Conservation (phyloP, 1,284 basidiomycete species). For the Naganishia liquefaciens region DNA sequence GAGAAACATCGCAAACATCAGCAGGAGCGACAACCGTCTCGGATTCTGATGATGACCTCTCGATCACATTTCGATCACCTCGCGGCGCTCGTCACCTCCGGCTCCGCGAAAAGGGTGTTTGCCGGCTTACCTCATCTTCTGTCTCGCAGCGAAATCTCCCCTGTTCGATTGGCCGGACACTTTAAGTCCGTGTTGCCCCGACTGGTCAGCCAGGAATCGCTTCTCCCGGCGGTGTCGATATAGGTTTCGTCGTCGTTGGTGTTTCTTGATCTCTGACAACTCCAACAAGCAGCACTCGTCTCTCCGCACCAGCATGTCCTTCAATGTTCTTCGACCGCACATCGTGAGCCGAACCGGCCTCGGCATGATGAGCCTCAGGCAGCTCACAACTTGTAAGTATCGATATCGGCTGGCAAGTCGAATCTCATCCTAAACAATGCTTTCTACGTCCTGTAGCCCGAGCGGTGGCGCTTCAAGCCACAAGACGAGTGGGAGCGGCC, state of each 20-base stretch:
- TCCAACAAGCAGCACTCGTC: not conserved
- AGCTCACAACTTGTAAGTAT: conserved; percentile 32
- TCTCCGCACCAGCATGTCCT: conserved; percentile 21
- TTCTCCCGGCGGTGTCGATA: conserved; percentile 15
- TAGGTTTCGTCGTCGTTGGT: not conserved
- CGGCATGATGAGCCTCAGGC: conserved; percentile 28
- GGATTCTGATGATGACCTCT: too few relatives aligned
- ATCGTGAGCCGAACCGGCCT: conserved; percentile 30
- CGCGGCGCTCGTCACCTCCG: not conserved
- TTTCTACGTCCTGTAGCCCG: conserved; percentile 11
- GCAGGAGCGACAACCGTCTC: too few relatives aligned
- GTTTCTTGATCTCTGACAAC: not conserved
- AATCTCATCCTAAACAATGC: not conserved
- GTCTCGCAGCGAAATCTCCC: conserved; percentile 1
- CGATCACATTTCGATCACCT: conserved; percentile 1
- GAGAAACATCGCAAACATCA: too few relatives aligned
- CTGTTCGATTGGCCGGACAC: conserved; percentile 21
- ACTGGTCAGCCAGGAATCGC: conserved; percentile 12
- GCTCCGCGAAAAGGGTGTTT: not conserved
- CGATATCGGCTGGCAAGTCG: not conserved
- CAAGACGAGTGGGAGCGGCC: conserved; percentile 18
- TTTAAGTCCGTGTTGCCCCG: conserved; percentile 21
- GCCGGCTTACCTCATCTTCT: not conserved
- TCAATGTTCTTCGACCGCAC: conserved; percentile 23
- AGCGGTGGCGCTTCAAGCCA: conserved; percentile 25